These are phyloP conservation scores for Candida tunisiensis DNA, from an alignment of 1,139 yeast species.

Conservation along the genomic window DNA sequence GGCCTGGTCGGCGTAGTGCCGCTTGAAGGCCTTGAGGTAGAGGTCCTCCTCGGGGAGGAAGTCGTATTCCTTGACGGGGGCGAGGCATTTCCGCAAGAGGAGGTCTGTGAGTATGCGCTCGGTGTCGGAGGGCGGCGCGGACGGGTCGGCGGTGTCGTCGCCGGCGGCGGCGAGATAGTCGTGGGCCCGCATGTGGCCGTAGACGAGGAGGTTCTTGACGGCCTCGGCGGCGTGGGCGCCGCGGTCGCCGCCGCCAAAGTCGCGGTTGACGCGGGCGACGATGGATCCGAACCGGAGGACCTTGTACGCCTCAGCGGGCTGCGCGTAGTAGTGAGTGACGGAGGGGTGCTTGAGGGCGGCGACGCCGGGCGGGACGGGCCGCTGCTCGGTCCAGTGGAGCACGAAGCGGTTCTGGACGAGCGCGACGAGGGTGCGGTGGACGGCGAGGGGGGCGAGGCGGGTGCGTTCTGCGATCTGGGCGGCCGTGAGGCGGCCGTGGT, in stretches of 20 bases:
- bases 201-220: slow-evolving; percentile 48
- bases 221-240: slow-evolving; percentile 36
- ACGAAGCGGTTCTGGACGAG: slow-evolving; percentile 24
- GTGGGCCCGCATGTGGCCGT: slow-evolving; percentile 44
- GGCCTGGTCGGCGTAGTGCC: slow-evolving; percentile 8
- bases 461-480: slow-evolving; percentile 14
- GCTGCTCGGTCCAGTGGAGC: slow-evolving; percentile 18
- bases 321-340: slow-evolving; percentile 35
- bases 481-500: slow-evolving; percentile 19
- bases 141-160: slow-evolving; percentile 15
- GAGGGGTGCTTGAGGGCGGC: slow-evolving; percentile 22
- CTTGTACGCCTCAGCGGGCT: slow-evolving; percentile 46
- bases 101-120: slow-evolving; percentile 28
- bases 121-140: slow-evolving; percentile 14
- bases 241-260: slow-evolving; percentile 14
- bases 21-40: slow-evolving; percentile 9
- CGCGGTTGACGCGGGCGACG: slow-evolving; percentile 34
- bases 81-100: slow-evolving; percentile 42
- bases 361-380: slow-evolving; percentile 1
- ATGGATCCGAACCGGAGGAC: slow-evolving; percentile 69
- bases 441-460: slow-evolving; percentile 14
- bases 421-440: slow-evolving; percentile 21
- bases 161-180: slow-evolving; percentile 35
- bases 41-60: slow-evolving; percentile 21
- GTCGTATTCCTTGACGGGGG: slow-evolving; percentile 25